Base-by-base conservation (phyloP, 2,329 filamentous ascomycete genomes). In the Epichloe hybrida region DNA sequence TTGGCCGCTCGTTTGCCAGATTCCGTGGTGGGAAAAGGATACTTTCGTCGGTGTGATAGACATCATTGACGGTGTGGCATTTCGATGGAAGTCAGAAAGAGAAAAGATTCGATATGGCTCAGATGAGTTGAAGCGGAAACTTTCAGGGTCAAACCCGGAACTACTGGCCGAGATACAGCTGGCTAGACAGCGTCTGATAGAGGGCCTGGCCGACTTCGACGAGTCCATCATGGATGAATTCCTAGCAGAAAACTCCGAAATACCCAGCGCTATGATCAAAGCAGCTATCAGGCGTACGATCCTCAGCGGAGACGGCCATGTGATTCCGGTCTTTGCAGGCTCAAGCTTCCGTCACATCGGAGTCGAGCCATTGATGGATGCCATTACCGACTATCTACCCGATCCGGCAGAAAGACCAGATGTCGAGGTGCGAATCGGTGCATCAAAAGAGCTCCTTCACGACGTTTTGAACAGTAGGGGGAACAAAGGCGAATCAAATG, bases 331-430 rank as follows among this genome's bases (percentile, higher is more conserved):
- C 0, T 94, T 95, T 66, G 88, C 88, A 0, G 91, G 91, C 2
- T 90, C 91, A 5, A 96, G 90, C 65, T 89, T 97, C 66, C 81
- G 86, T 41, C 95, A 97, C 57, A 88, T 97, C 54, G 93, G 93
- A 7, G 89, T 97, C 4, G 88, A 96, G 64, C 88, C 90, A 31
- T 73, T 98, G 21, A 77, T 97, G 49, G 89, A 97, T 64, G 88
- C 88, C 38, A 81, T 97, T 12, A 80, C 88, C 8, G 87, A 96
- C 61, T 83, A 96, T 44, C 74, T 97, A 2, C 93, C 93, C 0
- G 87, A 81, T 56, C 93, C 93, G 0, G 69, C 75, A 1, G 88
- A 96, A 61, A 76, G 87, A 17, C 86, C 88, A 8, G 85, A 91
- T 60, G 78, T 88, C 0, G 82, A 89, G 58, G 79, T 96, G 48